Percentiles rank a stretch among this genome's conserved stretches.
Evolutionary conservation across 495 filamentous ascomycete species (phyloP).

Genomic region (Ascodesmis nigricans): DNA sequence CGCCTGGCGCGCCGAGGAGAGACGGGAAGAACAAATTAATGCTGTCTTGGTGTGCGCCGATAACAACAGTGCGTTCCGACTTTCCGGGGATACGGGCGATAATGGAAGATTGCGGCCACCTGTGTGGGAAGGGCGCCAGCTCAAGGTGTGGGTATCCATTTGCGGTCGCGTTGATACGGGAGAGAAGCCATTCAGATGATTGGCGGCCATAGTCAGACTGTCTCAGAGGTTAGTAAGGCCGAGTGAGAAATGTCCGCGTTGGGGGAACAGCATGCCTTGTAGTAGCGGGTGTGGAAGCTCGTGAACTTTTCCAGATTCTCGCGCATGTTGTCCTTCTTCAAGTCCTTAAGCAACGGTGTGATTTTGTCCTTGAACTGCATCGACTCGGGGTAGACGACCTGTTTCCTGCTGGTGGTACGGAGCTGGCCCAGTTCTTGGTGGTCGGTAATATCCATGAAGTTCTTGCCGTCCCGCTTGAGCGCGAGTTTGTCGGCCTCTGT

Average conservation of each 20-base stretch:
- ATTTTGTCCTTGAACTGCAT: conserved; percentile 44
- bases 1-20: conserved; percentile 52
- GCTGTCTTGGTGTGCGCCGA: conserved; percentile 59
- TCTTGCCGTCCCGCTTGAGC: conserved; percentile 57
- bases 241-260: neutral
- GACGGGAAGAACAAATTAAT: conserved; percentile 82
- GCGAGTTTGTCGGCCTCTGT: conserved; percentile 91
- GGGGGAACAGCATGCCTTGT: conserved; percentile 27
- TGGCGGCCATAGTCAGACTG: conserved; percentile 55
- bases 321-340: conserved; percentile 58
- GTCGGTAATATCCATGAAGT: conserved; percentile 90
- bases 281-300: conserved; percentile 72
- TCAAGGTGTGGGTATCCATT: conserved; percentile 43
- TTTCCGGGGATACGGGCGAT: conserved; percentile 85
- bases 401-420: conserved; percentile 23
- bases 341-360: conserved; percentile 36
- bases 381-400: conserved; percentile 41
- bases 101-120: conserved; percentile 76
- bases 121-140: conserved; percentile 53
- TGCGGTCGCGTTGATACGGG: conserved; percentile 51
- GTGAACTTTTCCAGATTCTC: conserved; percentile 58
- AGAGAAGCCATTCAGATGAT: conserved; percentile 72
- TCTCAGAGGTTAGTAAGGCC: neutral
- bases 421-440: conserved; percentile 32
- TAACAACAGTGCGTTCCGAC: conserved; percentile 59